Evolutionary conservation across 306 rosid species (phyloP), one percentile per base, ranked within the genome.

Genomic region (Trichosanthes truncata): DNA sequence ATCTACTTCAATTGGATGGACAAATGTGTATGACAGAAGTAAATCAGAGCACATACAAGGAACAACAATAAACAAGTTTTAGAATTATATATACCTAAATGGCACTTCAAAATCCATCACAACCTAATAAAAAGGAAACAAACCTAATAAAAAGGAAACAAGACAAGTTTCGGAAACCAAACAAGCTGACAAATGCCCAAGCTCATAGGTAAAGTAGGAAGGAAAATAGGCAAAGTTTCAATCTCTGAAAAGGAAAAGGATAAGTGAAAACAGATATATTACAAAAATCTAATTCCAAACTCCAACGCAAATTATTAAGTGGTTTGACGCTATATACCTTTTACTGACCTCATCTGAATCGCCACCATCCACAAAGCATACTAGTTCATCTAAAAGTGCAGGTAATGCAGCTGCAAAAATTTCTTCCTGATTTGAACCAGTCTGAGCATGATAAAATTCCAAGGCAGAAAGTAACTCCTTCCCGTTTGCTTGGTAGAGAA

Each of bases 331-430:
- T 36, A 55, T 35, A 71, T 92, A 92, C 98, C 98, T 92, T 89
- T 85, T 80, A 43, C 75, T 87, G 83, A 88, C 89, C 82, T 95
- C 97, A 83, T 86, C 89, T 67, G 93, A 85, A 85, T 89, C 92
- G 71, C 86, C 87, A 41, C 87, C 92, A 79, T 95, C 93, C 9
- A 90, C 78, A 88, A 95, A 95, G 85, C 98, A 95, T 63, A 95
- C 81, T 81, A 95, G 96, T 88, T 91, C 98, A 68, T 95, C 91
- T 53, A 95, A 77, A 81, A 95, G 97, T 62, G 88, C 87, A 9
- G 97, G 97, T 80, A 95, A 89, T 83, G 97, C 97, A 80, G 93
- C 98, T 3, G 89, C 86, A 60, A 85, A 95, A 68, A 95, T 83
- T 85, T 92, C 97, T 91, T 88, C 89, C 88, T 90, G 86, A 87